Percentiles rank a stretch among this genome's conserved stretches.
phyloP scores from a whole-genome alignment of 352 stramenopile genomes.

The Globisporangium abappressorium region DNA sequence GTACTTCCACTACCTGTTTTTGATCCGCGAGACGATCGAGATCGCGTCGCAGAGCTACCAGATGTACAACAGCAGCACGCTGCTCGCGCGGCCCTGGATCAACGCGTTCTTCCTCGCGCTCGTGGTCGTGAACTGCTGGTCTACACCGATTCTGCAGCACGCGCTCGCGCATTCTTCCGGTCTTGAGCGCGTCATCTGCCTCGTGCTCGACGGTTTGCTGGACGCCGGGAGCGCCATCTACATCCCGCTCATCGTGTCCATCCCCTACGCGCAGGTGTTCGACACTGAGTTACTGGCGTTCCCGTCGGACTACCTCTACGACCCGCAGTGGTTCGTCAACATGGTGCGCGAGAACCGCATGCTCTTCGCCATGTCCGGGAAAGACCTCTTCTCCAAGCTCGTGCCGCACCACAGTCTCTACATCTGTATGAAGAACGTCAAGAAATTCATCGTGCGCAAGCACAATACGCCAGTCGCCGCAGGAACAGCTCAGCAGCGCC shows the following conservation, averaged over 20 bases:
- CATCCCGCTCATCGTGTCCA: constrained; percentile 23
- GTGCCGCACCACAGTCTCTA: constrained; percentile 22
- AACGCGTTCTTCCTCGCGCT: constrained; percentile 20
- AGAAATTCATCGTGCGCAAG: constrained; percentile 20
- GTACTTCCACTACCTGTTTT: constrained; percentile 21
- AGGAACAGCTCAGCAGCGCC: neutral
- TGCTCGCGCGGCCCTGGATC: constrained; percentile 20
- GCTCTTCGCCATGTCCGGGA: constrained; percentile 20
- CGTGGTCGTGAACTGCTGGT: constrained; percentile 21
- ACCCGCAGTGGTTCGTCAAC: constrained; percentile 23
- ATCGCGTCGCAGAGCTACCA: constrained; percentile 24
- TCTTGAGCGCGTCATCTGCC: constrained; percentile 24
- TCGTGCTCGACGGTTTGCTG: constrained; percentile 27
- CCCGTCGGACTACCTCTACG: constrained; percentile 17
- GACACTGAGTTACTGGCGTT: constrained; percentile 11
- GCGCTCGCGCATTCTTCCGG: constrained; percentile 17
- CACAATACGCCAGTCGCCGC: no score
- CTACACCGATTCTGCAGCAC: constrained; percentile 21
- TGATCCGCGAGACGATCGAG: constrained; percentile 22
- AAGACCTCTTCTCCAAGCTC: constrained; percentile 20
- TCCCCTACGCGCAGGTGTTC: constrained; percentile 15
- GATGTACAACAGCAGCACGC: constrained; percentile 17
- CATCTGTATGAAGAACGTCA: constrained; percentile 21
- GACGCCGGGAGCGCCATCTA: constrained; percentile 24
- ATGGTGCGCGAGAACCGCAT: constrained; percentile 24